phyloP scores from a whole-genome alignment of 345 rosid genomes.

The Excoecaria agallocha region DNA sequence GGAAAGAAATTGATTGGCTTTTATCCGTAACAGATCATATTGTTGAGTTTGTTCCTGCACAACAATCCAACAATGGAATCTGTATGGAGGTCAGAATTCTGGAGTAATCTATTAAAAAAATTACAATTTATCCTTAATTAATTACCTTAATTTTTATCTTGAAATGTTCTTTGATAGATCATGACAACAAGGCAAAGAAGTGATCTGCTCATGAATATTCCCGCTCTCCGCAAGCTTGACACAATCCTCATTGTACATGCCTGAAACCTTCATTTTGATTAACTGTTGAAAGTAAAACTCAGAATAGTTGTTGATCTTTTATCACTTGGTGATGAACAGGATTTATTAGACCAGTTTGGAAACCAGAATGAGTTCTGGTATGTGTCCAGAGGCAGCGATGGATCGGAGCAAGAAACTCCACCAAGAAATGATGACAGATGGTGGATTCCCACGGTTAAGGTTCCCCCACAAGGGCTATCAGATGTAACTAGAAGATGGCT shows the following conservation, averaged over 20 bases:
- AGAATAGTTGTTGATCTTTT: too few relatives aligned
- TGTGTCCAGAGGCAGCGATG: constrained; percentile 50
- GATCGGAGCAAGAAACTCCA: constrained; percentile 52
- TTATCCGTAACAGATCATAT: constrained; percentile 77
- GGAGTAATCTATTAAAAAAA: not conserved
- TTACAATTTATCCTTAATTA: not conserved
- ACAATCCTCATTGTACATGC: constrained; percentile 74
- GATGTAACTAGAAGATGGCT: constrained; percentile 60
- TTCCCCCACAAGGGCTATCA: constrained; percentile 68
- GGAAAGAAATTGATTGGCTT: constrained; percentile 83
- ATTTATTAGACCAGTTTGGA: constrained; percentile 61
- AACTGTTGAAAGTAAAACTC: too few relatives aligned
- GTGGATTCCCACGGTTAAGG: constrained; percentile 92
- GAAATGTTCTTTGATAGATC: constrained; percentile 41
- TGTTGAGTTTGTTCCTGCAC: constrained; percentile 81
- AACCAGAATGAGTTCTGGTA: constrained; percentile 83
- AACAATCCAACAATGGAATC: constrained; percentile 65
- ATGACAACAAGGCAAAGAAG: constrained; percentile 85
- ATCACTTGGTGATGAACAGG: constrained; percentile 43
- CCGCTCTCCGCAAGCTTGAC: constrained; percentile 84
- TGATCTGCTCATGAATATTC: constrained; percentile 82
- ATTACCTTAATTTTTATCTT: not conserved
- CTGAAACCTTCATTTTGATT: not conserved
- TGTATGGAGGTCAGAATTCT: constrained; percentile 59
- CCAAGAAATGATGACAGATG: constrained; percentile 69